Evolutionary conservation across 805 yeast genomes (phyloP).

Genomic region (Candida verbasci): DNA sequence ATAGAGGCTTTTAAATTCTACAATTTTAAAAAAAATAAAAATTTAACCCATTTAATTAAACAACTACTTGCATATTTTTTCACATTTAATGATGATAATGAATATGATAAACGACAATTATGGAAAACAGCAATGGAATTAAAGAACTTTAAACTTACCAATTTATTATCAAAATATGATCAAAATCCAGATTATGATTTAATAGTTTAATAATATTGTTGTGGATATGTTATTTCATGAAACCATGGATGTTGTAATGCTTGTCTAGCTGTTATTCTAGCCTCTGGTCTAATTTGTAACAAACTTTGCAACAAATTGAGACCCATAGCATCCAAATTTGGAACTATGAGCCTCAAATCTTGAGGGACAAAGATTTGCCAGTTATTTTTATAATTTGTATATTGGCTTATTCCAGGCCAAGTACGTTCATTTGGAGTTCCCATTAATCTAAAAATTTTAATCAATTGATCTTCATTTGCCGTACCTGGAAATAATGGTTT

Average conservation of each 20-base stretch:
- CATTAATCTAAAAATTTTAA: constrained; percentile 86
- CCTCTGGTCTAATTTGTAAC: constrained; percentile 59
- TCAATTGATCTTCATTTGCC: constrained; percentile 91
- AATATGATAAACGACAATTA: constrained; percentile 1
- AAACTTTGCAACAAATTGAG: constrained; percentile 58
- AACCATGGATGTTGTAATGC: constrained; percentile 76
- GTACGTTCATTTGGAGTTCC: constrained; percentile 95
- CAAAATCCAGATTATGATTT: constrained; percentile 8
- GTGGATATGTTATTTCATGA: constrained; percentile 57
- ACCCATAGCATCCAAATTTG: constrained; percentile 66
- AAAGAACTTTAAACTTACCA: constrained; percentile 5
- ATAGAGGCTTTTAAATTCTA: constrained; percentile 7
- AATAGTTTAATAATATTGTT: constrained; percentile 13
- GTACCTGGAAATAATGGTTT: constrained; percentile 95
- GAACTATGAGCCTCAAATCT: constrained; percentile 67
- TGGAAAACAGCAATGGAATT: constrained; percentile 8
- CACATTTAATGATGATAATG: not conserved
- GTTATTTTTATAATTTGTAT: constrained; percentile 81
- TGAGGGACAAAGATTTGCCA: constrained; percentile 87
- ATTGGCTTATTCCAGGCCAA: constrained; percentile 94
- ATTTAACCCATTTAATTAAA: constrained; percentile 1
- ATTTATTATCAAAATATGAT: constrained; percentile 4
- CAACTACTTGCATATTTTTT: constrained; percentile 5
- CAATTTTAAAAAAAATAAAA: constrained; percentile 2
- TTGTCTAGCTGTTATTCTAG: constrained; percentile 56